A percentile compares a stretch with the other conserved stretches of the same genome.
Conservation (phyloP, 176 grass and related monocot genomes). For the Pontederia paniculata region DNA sequence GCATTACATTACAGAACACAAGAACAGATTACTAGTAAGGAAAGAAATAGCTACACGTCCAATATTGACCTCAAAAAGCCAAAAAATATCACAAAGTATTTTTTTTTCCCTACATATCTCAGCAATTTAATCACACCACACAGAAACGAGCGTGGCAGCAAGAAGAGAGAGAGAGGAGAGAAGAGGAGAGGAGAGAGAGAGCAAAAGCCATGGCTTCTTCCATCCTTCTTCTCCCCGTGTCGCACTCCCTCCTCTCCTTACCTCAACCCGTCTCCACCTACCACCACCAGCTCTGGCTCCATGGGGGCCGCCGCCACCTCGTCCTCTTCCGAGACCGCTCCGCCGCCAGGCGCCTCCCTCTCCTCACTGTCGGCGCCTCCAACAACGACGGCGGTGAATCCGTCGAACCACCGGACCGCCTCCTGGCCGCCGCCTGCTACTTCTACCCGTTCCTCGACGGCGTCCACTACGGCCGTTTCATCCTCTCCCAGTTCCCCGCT, state of each 20-base stretch:
- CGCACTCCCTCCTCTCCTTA: neutral
- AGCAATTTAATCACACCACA: too few species aligned
- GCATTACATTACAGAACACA: too few species aligned
- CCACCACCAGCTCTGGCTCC: neutral
- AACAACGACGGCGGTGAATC: constrained; percentile 34
- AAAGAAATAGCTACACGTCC: too few species aligned
- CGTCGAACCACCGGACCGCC: constrained; percentile 50
- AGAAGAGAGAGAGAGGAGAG: too few species aligned
- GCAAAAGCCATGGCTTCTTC: neutral
- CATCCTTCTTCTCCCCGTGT: neutral
- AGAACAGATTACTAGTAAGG: too few species aligned
- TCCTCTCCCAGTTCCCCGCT: constrained; percentile 51
- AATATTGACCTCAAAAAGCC: too few species aligned
- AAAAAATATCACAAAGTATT: too few species aligned
- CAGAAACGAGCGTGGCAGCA: too few species aligned
- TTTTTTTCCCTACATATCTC: too few species aligned
- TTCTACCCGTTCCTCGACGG: constrained; percentile 98
- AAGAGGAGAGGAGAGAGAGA: too few species aligned
- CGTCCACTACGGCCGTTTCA: constrained; percentile 27
- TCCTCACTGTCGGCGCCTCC: constrained; percentile 20
- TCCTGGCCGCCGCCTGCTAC: constrained; percentile 66
- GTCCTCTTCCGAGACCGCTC: too few species aligned
- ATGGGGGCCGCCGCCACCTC: neutral
- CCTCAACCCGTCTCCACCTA: neutral
- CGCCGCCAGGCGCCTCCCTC: constrained; percentile 16